These are phyloP conservation scores for Backusella tuberculispora DNA, from an alignment of 192 early-diverging fungal genomes.

Conservation along the genomic window DNA sequence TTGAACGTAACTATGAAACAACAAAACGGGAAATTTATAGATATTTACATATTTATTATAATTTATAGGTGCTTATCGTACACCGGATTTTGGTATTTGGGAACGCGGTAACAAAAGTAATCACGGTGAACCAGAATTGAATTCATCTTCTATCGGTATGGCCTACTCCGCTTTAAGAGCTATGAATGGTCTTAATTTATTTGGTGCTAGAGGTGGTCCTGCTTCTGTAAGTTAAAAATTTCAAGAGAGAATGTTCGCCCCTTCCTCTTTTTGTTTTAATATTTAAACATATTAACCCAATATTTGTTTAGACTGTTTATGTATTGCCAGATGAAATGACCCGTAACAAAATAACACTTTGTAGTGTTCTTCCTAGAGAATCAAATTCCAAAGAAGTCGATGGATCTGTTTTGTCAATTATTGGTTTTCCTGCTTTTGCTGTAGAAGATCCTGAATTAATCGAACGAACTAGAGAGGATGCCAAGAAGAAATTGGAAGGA, in stretches of 20 bases:
- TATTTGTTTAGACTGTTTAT: conserved; percentile 66
- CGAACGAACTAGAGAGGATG: conserved; percentile 69
- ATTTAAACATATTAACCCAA: neutral
- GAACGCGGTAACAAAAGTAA: conserved; percentile 89
- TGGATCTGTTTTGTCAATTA: conserved; percentile 79
- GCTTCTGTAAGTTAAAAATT: conserved; percentile 55
- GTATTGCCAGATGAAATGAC: conserved; percentile 86
- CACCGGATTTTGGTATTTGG: conserved; percentile 90
- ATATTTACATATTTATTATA: neutral
- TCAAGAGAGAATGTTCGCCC: neutral
- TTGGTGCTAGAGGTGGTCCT: conserved; percentile 78
- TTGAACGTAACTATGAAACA: conserved; percentile 60
- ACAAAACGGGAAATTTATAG: neutral
- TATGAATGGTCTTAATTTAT: conserved; percentile 86
- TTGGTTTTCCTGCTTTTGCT: conserved; percentile 90
- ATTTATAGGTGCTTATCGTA: conserved; percentile 64
- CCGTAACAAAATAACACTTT: conserved; percentile 79
- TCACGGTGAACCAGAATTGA: conserved; percentile 84
- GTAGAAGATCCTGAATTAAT: conserved; percentile 69
- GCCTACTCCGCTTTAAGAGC: conserved; percentile 82
- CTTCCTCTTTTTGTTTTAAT: neutral
- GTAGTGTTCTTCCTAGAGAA: conserved; percentile 80
- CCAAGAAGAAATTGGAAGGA: conserved; percentile 81
- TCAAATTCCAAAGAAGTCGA: conserved; percentile 88
- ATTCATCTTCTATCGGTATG: conserved; percentile 90